Evolutionary conservation across 768 basidiomycete genomes (phyloP).

Genomic region (Russula brevipes): DNA sequence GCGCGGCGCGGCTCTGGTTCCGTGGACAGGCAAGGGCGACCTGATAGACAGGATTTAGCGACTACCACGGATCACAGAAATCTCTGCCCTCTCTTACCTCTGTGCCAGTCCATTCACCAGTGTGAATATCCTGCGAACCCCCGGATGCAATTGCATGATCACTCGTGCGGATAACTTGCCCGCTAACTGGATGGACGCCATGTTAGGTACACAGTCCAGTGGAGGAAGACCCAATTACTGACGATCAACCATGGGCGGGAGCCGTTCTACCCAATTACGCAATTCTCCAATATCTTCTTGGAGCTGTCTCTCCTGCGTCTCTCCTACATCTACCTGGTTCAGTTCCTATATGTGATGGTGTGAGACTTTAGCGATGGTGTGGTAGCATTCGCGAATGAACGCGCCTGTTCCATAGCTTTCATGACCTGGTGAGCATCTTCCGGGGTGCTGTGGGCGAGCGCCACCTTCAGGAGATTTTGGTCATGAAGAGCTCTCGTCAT

Average conservation of each 20-base stretch:
- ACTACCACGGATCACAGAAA: not conserved
- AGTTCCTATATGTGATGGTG: conserved; percentile 9
- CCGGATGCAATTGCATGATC: conserved; percentile 13
- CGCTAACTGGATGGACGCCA: conserved; percentile 12
- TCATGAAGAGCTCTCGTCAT: conserved; percentile 15
- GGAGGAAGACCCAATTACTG: not conserved
- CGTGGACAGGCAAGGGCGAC: conserved; percentile 17
- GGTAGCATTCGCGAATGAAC: not conserved
- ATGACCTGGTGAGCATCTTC: conserved; percentile 18
- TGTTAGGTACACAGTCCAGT: not conserved
- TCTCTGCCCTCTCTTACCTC: not conserved
- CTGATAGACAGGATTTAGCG: not conserved
- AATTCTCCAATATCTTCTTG: conserved; percentile 22
- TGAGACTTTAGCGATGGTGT: not conserved
- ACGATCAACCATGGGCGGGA: conserved; percentile 25
- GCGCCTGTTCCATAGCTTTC: conserved; percentile 21
- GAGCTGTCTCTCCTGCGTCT: conserved; percentile 18
- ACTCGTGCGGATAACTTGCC: conserved; percentile 13
- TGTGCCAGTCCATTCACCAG: conserved; percentile 17
- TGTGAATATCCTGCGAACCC: conserved; percentile 23
- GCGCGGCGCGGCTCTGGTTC: conserved; percentile 10
- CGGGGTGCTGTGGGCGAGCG: conserved; percentile 4
- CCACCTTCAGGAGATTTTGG: conserved; percentile 4
- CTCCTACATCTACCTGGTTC: conserved; percentile 8
- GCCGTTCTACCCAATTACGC: conserved; percentile 10